Evolutionary conservation across 2,329 filamentous ascomycete genomes (phyloP), one percentile per base, ranked within the genome.

Genomic region (Fusarium sp.): DNA sequence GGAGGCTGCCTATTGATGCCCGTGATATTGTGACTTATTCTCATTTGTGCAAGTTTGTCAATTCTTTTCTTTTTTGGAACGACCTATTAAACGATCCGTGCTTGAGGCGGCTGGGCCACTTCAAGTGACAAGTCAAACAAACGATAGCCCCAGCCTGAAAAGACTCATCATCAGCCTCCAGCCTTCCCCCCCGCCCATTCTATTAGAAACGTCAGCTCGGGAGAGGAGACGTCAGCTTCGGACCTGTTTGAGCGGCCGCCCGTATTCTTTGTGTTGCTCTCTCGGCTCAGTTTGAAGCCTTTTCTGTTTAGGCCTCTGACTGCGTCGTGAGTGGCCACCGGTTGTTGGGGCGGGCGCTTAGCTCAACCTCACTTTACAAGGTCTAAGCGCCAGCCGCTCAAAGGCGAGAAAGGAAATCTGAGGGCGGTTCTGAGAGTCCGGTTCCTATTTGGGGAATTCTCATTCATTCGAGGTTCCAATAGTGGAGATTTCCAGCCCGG

Each of bases 351-450:
- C 57, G 65, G 73, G 73, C 73, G 73, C 70, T 74, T 73, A 74
- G 42, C 61, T 55, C 59, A 56, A 62, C 38, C 58, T 46, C 61
- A 23, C 56, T 25, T 27, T 55, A 54, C 49, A 53, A 58, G 58
- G 62, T 64, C 72, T 71, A 75, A 75, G 73, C 73, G 73, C 73
- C 68, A 46, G 69, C 66, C 71, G 66, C 69, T 62, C 50, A 62
- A 64, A 11, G 42, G 60, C 58, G 44, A 67, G 66, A 62, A 64
- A 70, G 66, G 23, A 29, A 53, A 56, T 42, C 61, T 27, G 50
- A 63, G 31, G 40, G 50, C 38, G 68, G 66, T 65, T 71, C 65
- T 64, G 53, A 38, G 27, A 25, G 20, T 62, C 46, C 50, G n/a
- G 65, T 58, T 65, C 59, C 59, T 68, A 56, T 46, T 53, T 61